Evolutionary conservation across 352 stramenopile genomes (phyloP).

Genomic region (Pythium oligandrum): DNA sequence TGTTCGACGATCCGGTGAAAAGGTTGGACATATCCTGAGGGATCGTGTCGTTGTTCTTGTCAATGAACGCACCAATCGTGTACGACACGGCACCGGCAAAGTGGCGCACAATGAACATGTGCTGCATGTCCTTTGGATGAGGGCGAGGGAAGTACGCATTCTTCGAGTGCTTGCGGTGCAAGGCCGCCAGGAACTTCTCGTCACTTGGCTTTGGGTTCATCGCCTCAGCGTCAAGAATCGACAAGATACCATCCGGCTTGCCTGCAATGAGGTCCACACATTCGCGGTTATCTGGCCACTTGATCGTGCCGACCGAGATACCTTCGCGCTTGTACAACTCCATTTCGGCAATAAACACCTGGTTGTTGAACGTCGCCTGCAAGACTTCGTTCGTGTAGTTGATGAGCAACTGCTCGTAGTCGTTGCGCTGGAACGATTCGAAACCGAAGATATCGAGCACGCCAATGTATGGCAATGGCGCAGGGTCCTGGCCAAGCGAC

Average conservation of each 20-base stretch:
- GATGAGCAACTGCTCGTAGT: constrained; percentile 89
- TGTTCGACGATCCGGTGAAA: constrained; percentile 68
- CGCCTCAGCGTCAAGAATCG: constrained; percentile 81
- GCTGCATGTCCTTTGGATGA: constrained; percentile 87
- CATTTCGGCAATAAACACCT: constrained; percentile 89
- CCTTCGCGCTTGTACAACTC: constrained; percentile 89
- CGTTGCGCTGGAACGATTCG: constrained; percentile 88
- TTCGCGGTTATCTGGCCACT: constrained; percentile 90
- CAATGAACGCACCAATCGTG: constrained; percentile 86
- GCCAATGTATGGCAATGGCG: constrained; percentile 82
- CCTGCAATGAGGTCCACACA: constrained; percentile 87
- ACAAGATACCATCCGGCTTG: constrained; percentile 78
- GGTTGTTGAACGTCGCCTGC: constrained; percentile 87
- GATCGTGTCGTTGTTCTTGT: constrained; percentile 91
- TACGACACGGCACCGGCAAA: constrained; percentile 89
- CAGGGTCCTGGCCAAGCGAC: constrained; percentile 75
- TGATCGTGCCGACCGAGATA: constrained; percentile 86
- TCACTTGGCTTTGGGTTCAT: constrained; percentile 89
- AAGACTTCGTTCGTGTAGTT: constrained; percentile 90
- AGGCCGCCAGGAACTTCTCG: constrained; percentile 75
- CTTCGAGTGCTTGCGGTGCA: constrained; percentile 84
- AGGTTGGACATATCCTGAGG: constrained; percentile 79
- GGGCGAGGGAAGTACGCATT: constrained; percentile 82
- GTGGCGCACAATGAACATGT: constrained; percentile 88
- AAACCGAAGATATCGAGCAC: constrained; percentile 92